Evolutionary conservation across 805 yeast genomes (phyloP).

Genomic region (Scheffersomyces stipitis): DNA sequence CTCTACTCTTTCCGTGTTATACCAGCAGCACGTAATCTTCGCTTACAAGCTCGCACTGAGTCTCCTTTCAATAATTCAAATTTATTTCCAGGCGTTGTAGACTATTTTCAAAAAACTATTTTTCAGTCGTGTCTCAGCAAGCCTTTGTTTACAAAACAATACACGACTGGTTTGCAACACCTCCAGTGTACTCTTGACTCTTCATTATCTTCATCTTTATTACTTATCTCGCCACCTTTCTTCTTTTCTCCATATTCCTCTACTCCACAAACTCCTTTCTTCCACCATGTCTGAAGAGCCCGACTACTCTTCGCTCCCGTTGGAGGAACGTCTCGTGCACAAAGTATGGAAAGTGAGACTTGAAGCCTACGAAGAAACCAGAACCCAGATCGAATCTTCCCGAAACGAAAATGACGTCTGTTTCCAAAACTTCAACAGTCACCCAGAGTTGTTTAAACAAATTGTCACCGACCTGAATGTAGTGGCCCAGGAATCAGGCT

Average conservation of each 20-base stretch:
- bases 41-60: too few species aligned
- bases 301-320: constrained; percentile 62
- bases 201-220: neutral
- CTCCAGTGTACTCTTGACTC: neutral
- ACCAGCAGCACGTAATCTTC: too few species aligned
- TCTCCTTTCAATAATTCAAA: too few species aligned
- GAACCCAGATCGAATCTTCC: constrained; percentile 50
- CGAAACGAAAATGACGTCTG: constrained; percentile 56
- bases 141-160: too few species aligned
- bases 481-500: constrained; percentile 86
- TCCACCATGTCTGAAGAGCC: constrained; percentile 45
- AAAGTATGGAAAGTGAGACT: constrained; percentile 79
- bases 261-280: too few species aligned
- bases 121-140: too few species aligned
- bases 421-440: constrained; percentile 49
- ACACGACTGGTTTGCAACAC: neutral
- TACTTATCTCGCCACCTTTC: neutral
- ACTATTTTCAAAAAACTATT: too few species aligned
- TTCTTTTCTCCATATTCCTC: neutral
- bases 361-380: constrained; percentile 72
- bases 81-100: too few species aligned
- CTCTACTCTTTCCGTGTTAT: too few species aligned
- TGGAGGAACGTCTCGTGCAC: constrained; percentile 57
- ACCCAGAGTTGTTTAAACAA: constrained; percentile 56
- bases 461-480: constrained; percentile 80